Evolutionary conservation across 139 green algal species (phyloP), one percentile per base, ranked within the genome.

Genomic region (Haematococcus sp.): DNA sequence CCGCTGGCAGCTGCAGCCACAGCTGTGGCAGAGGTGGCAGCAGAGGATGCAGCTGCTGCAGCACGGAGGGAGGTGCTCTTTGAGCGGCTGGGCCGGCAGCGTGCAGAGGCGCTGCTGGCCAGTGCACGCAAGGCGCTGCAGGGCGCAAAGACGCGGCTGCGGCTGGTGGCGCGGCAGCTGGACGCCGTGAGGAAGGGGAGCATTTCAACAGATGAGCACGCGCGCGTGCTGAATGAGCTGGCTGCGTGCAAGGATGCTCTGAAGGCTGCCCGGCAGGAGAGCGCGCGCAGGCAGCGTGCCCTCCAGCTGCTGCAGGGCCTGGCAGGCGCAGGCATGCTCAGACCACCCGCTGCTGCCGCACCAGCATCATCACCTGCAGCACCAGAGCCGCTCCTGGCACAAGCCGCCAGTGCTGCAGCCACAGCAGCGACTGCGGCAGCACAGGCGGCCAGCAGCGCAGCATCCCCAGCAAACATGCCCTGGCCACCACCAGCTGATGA

Each of bases 1-100:
- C 40, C 40, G 40, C 40, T 65, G 58, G 61, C 9, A 25, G 31
- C 2, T 4, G 32, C 61, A 28, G 61, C 61, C 17, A 28, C 15
- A 3, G 61, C 33, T 19, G 59, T 84, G 55, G 78, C 74, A 4
- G 31, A 52, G 30, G 63, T 56, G 7, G 67, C 72, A 25, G 87
- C 88, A 33, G 61, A 28, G 25, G 61, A 68, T 27, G 72, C 64
- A 2, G 61, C 86, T 17, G 74, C 71, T 3, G 84, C 87, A 16
- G 82, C 81, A 13, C 68, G 78, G 52, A 73, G 87, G 4, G 85
- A 92, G 49, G 52, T 74, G 3, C 66, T 86, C 5, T 72, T 88
- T 58, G 83, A 88, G 79, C 73, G 74, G 2, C 59, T 88, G 76
- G 76, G 86, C 54, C 77, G 78, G 22, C 68, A 84, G 74, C 73